A percentile compares a stretch with the other conserved stretches of the same genome.
These are phyloP conservation scores for Emmonsiellopsis sp. DNA, from an alignment of 2,329 filamentous ascomycete species.

Conservation along the genomic window DNA sequence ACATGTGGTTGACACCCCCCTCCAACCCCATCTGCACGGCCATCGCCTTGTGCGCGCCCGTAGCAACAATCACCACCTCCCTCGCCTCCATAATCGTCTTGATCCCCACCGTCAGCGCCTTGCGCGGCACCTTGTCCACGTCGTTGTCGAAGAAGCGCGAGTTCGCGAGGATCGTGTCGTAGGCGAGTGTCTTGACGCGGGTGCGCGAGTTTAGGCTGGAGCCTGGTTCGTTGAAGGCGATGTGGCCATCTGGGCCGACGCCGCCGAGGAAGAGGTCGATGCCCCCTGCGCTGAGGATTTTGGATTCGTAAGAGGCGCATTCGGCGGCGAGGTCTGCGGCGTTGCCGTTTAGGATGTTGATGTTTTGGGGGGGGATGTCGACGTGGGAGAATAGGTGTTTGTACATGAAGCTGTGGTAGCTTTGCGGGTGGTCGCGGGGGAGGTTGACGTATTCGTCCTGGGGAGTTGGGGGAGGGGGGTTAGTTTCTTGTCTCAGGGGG, in stretches of 20 bases:
- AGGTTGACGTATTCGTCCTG: conserved; percentile 82
- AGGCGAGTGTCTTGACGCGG: conserved; percentile 75
- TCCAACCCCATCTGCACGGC: conserved; percentile 74
- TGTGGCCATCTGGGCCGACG: conserved; percentile 77
- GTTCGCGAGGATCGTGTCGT: conserved; percentile 79
- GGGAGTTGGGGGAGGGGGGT: background rate
- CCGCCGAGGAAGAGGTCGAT: conserved; percentile 81
- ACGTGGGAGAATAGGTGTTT: conserved; percentile 82
- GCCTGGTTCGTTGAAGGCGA: conserved; percentile 84
- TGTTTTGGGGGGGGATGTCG: conserved; percentile 70
- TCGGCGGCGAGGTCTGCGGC: conserved; percentile 65
- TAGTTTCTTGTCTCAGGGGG: background rate
- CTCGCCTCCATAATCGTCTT: conserved; percentile 72
- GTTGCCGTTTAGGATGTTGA: conserved; percentile 77
- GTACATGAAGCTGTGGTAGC: conserved; percentile 91
- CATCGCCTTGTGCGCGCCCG: conserved; percentile 69
- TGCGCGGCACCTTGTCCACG: conserved; percentile 62
- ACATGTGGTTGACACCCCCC: conserved; percentile 80
- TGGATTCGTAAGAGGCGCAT: conserved; percentile 68
- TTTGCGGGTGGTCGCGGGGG: conserved; percentile 71
- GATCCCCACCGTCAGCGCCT: conserved; percentile 77
- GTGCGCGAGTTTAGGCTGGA: conserved; percentile 69
- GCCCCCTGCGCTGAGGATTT: conserved; percentile 63
- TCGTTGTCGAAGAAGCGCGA: conserved; percentile 75
- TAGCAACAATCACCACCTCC: conserved; percentile 74